Conservation (phyloP, 257 asterid species). For the Capsicum pubescens region DNA sequence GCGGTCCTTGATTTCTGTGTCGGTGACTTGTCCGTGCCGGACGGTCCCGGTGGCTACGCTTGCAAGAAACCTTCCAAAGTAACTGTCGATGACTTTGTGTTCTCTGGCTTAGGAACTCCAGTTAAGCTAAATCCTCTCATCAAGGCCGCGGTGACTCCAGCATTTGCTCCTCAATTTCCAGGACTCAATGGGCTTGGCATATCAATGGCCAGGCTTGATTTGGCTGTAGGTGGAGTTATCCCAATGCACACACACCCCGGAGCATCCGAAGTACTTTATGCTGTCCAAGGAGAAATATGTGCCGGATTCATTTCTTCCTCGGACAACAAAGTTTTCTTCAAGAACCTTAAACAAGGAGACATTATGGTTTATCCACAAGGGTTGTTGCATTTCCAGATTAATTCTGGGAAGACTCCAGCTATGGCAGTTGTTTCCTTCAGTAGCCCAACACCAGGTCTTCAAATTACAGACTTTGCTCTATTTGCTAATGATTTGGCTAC, state of each 20-base stretch:
- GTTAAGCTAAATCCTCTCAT: slow-evolving; percentile 73
- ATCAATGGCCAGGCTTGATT: slow-evolving; percentile 68
- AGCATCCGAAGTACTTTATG: slow-evolving; percentile 61
- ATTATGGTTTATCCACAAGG: slow-evolving; percentile 73
- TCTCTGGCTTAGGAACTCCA: slow-evolving; percentile 46
- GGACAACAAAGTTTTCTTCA: slow-evolving; percentile 55
- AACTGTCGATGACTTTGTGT: slow-evolving; percentile 54
- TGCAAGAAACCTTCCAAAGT: slow-evolving; percentile 62
- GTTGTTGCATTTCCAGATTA: slow-evolving; percentile 72
- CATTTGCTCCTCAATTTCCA: slow-evolving; percentile 71
- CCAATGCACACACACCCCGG: slow-evolving; percentile 90
- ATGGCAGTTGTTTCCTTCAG: slow-evolving; percentile 65
- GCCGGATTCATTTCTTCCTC: slow-evolving; percentile 62
- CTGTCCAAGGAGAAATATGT: slow-evolving; percentile 48
- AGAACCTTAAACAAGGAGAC: slow-evolving; percentile 63
- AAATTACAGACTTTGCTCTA: slow-evolving; percentile 58
- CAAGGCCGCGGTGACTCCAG: slow-evolving; percentile 70
- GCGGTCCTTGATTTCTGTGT: slow-evolving; percentile 74
- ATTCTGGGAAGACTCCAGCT: slow-evolving; percentile 55
- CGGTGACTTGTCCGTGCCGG: slow-evolving; percentile 53
- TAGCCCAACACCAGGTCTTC: slow-evolving; percentile 70
- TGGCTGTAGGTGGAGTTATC: slow-evolving; percentile 63
- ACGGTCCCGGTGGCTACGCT: slow-evolving; percentile 63
- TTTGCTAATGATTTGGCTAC: slow-evolving; percentile 64
- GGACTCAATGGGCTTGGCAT: slow-evolving; percentile 73